Percentiles rank a stretch among this genome's conserved stretches.
phyloP scores from a whole-genome alignment of 2,329 filamentous ascomycete species.

The Trichoderma harzianum region DNA sequence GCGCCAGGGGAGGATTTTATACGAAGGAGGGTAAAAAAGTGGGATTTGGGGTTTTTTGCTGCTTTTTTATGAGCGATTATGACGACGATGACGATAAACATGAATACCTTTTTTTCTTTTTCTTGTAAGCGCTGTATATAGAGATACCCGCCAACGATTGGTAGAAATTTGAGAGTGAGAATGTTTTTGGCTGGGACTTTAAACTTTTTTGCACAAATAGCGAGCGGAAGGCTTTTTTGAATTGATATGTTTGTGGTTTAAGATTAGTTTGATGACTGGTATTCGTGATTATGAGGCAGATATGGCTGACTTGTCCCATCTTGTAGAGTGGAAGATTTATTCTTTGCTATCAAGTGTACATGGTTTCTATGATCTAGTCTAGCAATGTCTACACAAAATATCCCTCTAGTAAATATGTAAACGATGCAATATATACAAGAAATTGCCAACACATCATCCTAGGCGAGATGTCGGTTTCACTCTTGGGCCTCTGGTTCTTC shows the following conservation, averaged over 20 bases:
- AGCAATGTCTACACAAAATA: background rate
- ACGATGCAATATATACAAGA: background rate
- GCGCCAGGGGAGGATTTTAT: background rate
- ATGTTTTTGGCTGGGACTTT: constrained; percentile 21
- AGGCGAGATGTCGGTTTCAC: background rate
- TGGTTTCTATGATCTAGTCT: background rate
- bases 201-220: background rate
- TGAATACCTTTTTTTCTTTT: background rate
- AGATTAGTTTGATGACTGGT: background rate
- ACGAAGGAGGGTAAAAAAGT: background rate
- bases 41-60: background rate
- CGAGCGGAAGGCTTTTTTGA: background rate
- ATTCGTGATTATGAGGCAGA: background rate
- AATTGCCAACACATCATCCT: background rate
- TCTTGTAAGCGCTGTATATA: constrained; percentile 27
- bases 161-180: constrained; percentile 24
- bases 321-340: background rate
- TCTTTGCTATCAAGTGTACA: background rate
- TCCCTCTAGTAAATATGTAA: background rate
- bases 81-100: constrained; percentile 19
- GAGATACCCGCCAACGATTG: constrained; percentile 31
- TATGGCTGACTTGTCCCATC: background rate
- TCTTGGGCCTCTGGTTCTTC: constrained; percentile 1
- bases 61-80: constrained; percentile 1
- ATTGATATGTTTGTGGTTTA: background rate